phyloP scores from a whole-genome alignment of 2,329 filamentous ascomycete genomes.

The Epichloe festucae region DNA sequence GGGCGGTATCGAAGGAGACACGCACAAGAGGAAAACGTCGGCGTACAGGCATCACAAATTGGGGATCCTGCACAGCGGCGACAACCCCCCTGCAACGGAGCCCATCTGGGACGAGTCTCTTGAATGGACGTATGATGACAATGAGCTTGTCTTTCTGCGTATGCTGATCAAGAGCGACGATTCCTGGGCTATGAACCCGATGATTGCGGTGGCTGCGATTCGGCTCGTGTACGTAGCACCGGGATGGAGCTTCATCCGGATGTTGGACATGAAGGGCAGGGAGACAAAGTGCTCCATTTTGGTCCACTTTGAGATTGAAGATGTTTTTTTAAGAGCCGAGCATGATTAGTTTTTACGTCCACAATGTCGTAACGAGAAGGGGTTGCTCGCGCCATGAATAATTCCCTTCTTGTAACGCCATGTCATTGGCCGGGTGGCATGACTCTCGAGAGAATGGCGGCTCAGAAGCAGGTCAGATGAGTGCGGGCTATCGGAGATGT shows the following conservation, averaged over 20 bases:
- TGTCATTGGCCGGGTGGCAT: not conserved
- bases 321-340: conserved; percentile 15
- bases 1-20: conserved; percentile 30
- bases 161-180: conserved; percentile 57
- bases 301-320: conserved; percentile 44
- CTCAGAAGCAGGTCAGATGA: no score
- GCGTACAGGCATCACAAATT: conserved; percentile 46
- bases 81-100: conserved; percentile 46
- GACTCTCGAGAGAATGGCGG: not conserved
- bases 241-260: conserved; percentile 51
- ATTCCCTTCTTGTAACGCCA: no score
- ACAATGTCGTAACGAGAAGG: conserved; percentile 5
- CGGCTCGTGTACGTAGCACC: conserved; percentile 40
- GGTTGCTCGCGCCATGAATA: conserved; percentile 10
- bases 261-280: conserved; percentile 51
- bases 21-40: conserved; percentile 48
- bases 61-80: conserved; percentile 41
- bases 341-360: no score
- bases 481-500: no score
- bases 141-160: conserved; percentile 50
- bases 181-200: conserved; percentile 47
- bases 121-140: conserved; percentile 57
- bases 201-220: conserved; percentile 48
- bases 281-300: conserved; percentile 51
- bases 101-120: conserved; percentile 54